These are phyloP conservation scores for Pestalotiopsis sp. DNA, from an alignment of 2,329 filamentous ascomycete genomes.

Conservation along the genomic window DNA sequence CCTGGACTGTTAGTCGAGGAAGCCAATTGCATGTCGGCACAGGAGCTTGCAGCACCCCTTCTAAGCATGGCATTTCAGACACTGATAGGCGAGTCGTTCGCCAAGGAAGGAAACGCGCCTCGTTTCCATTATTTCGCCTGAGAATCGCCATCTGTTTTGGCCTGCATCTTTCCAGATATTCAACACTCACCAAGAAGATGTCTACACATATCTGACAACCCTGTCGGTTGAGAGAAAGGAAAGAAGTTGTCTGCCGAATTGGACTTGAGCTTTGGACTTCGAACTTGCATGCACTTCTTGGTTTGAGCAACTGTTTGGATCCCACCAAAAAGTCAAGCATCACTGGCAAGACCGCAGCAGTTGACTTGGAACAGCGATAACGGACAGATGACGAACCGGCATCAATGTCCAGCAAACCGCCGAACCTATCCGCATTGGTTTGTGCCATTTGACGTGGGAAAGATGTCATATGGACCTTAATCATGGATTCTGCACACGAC, in stretches of 20 bases:
- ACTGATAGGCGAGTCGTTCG: conserved; percentile 12
- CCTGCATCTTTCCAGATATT: background rate
- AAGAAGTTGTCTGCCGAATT: background rate
- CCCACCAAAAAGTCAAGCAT: background rate
- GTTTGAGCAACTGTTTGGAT: background rate
- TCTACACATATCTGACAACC: background rate
- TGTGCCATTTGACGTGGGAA: background rate
- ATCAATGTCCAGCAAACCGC: background rate
- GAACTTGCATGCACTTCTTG: background rate
- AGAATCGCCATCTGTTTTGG: background rate
- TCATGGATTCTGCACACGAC: background rate
- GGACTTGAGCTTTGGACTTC: background rate
- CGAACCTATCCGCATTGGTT: background rate
- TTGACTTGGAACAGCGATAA: background rate
- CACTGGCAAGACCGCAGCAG: background rate
- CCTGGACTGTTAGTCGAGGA: conserved; percentile 37
- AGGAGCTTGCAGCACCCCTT: conserved; percentile 43
- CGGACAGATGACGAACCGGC: background rate
- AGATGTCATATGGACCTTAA: background rate
- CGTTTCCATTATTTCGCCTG: background rate
- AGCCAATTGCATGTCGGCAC: conserved; percentile 37
- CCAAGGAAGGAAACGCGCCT: too few species aligned
- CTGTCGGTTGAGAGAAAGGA: background rate
- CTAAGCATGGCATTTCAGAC: conserved; percentile 42
- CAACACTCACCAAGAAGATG: background rate